Evolutionary conservation across 805 yeast species (phyloP).

Genomic region (Hanseniaspora meyeri): DNA sequence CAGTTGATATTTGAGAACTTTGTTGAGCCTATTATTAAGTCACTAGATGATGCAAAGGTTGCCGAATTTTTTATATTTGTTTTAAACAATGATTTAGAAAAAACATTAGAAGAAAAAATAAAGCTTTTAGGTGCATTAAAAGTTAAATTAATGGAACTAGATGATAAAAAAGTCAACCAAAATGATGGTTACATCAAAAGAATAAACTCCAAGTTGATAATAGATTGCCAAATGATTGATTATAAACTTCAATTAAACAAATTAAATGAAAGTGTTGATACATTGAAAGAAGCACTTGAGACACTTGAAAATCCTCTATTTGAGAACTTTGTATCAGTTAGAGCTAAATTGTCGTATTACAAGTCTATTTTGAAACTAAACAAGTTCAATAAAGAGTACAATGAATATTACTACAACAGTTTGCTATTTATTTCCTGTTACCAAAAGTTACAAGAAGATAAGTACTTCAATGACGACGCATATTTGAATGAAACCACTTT

Average conservation of each 20-base stretch:
- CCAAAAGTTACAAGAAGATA: slow-evolving; percentile 17
- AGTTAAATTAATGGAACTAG: slow-evolving; percentile 34
- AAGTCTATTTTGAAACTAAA: slow-evolving; percentile 65
- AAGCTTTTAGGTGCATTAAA: slow-evolving; percentile 35
- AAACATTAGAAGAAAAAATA: slow-evolving; percentile 35
- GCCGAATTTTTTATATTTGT: slow-evolving; percentile 60
- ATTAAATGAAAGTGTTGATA: slow-evolving; percentile 49
- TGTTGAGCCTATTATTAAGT: slow-evolving; percentile 50
- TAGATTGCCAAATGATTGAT: slow-evolving; percentile 65
- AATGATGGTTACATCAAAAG: slow-evolving; percentile 30
- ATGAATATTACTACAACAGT: slow-evolving; percentile 67
- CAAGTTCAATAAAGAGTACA: slow-evolving; percentile 66
- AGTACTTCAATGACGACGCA: slow-evolving; percentile 8
- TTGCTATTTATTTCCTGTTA: slow-evolving; percentile 61
- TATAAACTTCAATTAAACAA: slow-evolving; percentile 45
- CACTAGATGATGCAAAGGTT: slow-evolving; percentile 65
- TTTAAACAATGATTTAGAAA: slow-evolving; percentile 31
- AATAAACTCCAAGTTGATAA: slow-evolving; percentile 45
- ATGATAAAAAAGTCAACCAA: slow-evolving; percentile 24
- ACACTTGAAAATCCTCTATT: slow-evolving; percentile 37
- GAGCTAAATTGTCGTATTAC: slow-evolving; percentile 72
- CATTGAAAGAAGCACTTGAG: slow-evolving; percentile 49
- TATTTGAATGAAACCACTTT: slow-evolving; percentile 30
- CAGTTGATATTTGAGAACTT: slow-evolving; percentile 39
- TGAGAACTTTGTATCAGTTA: slow-evolving; percentile 43